phyloP scores from a whole-genome alignment of 2,329 filamentous ascomycete species.

The Stachybotrys chlorohalonatus region DNA sequence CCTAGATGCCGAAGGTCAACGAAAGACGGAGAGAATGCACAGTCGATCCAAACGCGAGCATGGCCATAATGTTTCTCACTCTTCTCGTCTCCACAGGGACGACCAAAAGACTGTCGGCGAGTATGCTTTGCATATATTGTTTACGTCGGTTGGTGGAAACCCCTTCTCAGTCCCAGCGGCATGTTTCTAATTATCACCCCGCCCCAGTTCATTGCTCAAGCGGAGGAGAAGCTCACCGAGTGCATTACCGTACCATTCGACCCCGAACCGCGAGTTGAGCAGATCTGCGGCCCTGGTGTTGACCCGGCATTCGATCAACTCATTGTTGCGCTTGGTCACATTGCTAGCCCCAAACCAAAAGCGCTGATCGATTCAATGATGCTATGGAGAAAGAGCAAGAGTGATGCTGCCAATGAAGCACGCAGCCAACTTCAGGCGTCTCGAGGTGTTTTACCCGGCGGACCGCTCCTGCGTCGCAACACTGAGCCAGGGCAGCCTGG shows the following conservation, averaged over 20 bases:
- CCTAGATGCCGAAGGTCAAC: slow-evolving; percentile 40
- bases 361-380: slow-evolving; percentile 95
- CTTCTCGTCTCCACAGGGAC: slow-evolving; percentile 59
- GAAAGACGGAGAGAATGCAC: slow-evolving; percentile 51
- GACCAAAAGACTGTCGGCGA: slow-evolving; percentile 93
- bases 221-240: slow-evolving; percentile 91
- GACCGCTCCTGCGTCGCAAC: slow-evolving; percentile 57
- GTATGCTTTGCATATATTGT: slow-evolving; percentile 92
- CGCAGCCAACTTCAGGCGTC: slow-evolving; percentile 48
- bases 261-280: slow-evolving; percentile 75
- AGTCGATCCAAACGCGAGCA: slow-evolving; percentile 64
- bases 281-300: slow-evolving; percentile 81
- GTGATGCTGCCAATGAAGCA: slow-evolving; percentile 71
- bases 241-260: slow-evolving; percentile 75
- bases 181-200: slow-evolving; percentile 9
- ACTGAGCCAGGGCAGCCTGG: slow-evolving; percentile 53
- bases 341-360: slow-evolving; percentile 88
- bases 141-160: slow-evolving; percentile 63
- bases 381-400: slow-evolving; percentile 95
- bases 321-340: slow-evolving; percentile 86
- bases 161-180: background rate
- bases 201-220: slow-evolving; percentile 75
- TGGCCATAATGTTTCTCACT: slow-evolving; percentile 67
- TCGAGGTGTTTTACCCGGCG: slow-evolving; percentile 31
- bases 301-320: slow-evolving; percentile 90